Evolutionary conservation across 2,329 filamentous ascomycete species (phyloP), one percentile per base, ranked within the genome.

Genomic region (Penicillium sp.): DNA sequence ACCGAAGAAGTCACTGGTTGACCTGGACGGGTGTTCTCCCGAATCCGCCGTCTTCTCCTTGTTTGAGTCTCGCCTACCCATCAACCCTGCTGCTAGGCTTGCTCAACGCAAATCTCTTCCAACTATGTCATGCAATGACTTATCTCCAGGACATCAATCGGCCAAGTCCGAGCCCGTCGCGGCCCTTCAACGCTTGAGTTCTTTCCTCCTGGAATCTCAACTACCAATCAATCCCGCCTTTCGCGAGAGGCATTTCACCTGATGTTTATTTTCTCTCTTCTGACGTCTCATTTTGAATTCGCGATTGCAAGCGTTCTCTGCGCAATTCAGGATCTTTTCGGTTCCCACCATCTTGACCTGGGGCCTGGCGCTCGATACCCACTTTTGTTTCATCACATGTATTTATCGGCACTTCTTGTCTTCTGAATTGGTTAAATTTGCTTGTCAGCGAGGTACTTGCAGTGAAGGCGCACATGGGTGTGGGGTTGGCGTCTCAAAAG

Each of bases 191-290:
- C 42, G 24, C n/a, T 26, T 38, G 26, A 44, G 36, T 5, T 25
- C 43, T 13, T 56, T 49, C 37, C 48, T 57, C 34, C 41, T 48
- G 13, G 51, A 49, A 26, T 57, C 55, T 9, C 50, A 54, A 46
- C 47, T 65, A 33, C 63, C 63, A 9, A 65, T 65, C 48, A 65
- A 65, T 35, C 63, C 63, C 12, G 57, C 58, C 42, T 61, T 59
- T 45, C 47, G 49, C 40, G 51, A 58, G 49, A 50, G 29, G 43
- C 34, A 36, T 27, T 39, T 43, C 27, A 34, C 45, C n/a, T 53
- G 24, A 50, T 24, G 39, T 35, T 39, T 26, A 11, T 27, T 25
- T 44, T 24, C 26, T 47, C 32, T 45, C 32, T 27, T 43, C 33
- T 43, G 47, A 37, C 46, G 46, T 43, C 37, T 40, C 39, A 32